Conservation (phyloP, 2,329 filamentous ascomycete genomes). For the Cladosporium sp. region DNA sequence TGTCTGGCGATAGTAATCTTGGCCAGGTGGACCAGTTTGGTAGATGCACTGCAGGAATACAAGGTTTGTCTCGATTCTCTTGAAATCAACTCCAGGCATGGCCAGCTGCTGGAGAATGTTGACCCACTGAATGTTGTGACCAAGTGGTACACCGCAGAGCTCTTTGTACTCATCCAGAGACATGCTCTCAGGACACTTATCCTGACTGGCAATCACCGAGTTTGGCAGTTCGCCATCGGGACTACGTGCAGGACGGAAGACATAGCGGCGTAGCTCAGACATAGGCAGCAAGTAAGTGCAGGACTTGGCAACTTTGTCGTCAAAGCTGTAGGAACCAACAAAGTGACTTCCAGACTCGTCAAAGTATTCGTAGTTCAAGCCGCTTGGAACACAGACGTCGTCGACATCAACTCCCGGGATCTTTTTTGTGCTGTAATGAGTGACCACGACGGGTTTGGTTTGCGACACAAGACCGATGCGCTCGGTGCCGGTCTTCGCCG, state of each 20-base stretch:
- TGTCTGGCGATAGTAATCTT: slow-evolving; percentile 42
- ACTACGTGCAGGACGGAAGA: slow-evolving; percentile 23
- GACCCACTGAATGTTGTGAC: slow-evolving; percentile 50
- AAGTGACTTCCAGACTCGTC: slow-evolving; percentile 37
- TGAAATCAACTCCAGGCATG: slow-evolving; percentile 60
- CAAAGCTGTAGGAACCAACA: slow-evolving; percentile 12
- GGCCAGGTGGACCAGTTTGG: slow-evolving; percentile 55
- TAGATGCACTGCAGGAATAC: slow-evolving; percentile 55
- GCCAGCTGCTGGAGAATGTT: slow-evolving; percentile 53
- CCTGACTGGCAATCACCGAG: slow-evolving; percentile 48
- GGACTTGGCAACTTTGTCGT: slow-evolving; percentile 18
- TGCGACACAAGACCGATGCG: slow-evolving; percentile 46
- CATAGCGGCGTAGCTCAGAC: slow-evolving; percentile 33
- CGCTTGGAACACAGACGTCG: slow-evolving; percentile 50
- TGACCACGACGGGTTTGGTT: slow-evolving; percentile 48
- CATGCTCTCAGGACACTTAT: slow-evolving; percentile 48
- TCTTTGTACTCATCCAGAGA: slow-evolving; percentile 56
- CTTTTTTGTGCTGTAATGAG: slow-evolving; percentile 48
- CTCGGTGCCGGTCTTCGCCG: background rate
- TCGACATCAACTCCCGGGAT: slow-evolving; percentile 44
- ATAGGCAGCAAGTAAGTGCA: slow-evolving; percentile 46
- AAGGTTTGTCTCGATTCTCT: slow-evolving; percentile 50
- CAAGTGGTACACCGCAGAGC: slow-evolving; percentile 51
- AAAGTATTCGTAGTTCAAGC: slow-evolving; percentile 50
- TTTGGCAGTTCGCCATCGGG: slow-evolving; percentile 26